Conservation (phyloP, 1,284 basidiomycete genomes). For the Schizopora paradoxa region DNA sequence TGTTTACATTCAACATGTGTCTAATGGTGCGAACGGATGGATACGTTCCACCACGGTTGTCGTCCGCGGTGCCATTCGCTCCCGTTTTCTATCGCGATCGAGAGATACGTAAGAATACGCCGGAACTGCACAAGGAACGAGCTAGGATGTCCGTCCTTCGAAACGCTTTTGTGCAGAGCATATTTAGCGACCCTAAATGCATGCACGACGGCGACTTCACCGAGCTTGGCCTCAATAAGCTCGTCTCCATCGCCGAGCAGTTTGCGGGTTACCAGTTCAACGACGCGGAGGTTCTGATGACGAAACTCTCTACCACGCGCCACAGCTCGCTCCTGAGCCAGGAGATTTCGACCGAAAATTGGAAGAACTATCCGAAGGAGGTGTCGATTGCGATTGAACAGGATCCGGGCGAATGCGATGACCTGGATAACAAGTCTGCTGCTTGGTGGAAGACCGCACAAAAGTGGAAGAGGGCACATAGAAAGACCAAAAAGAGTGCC, state of each 20-base stretch:
- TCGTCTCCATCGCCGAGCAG: slow-evolving; percentile 5
- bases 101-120: slow-evolving; percentile 20
- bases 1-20: slow-evolving; percentile 38
- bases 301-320: slow-evolving; percentile 20
- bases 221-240: neutral
- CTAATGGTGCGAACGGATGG: slow-evolving; percentile 22
- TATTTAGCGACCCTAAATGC: slow-evolving; percentile 19
- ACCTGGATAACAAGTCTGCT: no score
- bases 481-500: no score
- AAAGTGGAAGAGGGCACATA: no score
- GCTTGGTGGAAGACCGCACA: no score
- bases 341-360: slow-evolving; percentile 22
- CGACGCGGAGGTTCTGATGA: slow-evolving; percentile 23
- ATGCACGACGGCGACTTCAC: no score
- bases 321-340: slow-evolving; percentile 16
- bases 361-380: slow-evolving; percentile 25
- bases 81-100: slow-evolving; percentile 32
- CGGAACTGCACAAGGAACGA: slow-evolving; percentile 25
- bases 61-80: slow-evolving; percentile 16
- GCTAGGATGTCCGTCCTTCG: slow-evolving; percentile 33
- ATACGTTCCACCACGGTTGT: slow-evolving; percentile 22
- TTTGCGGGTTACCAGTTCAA: slow-evolving; percentile 23
- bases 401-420: slow-evolving; percentile 26
- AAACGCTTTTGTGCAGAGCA: slow-evolving; percentile 26
- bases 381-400: slow-evolving; percentile 24